Conservation (phyloP, 164 flowering plant genomes). For the Umbellularia californica region DNA sequence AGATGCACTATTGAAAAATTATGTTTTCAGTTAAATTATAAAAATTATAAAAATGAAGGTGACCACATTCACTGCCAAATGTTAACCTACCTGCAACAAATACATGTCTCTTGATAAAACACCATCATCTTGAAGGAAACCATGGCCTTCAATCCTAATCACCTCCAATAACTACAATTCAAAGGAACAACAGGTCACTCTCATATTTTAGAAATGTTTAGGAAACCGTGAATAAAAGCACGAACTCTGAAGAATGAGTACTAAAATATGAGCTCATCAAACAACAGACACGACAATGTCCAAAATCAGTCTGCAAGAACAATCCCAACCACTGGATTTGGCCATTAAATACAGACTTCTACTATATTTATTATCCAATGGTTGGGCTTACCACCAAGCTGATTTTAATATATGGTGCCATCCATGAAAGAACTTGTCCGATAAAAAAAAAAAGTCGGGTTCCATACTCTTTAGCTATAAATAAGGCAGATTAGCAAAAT, state of each 20-base stretch:
- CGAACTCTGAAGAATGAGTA: too few species aligned
- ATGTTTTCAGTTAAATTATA: background rate
- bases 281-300: too few species aligned
- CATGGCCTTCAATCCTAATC: constrained; percentile 65
- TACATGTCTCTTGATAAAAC: constrained; percentile 62
- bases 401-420: background rate
- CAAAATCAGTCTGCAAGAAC: too few species aligned
- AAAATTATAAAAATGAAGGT: too few species aligned
- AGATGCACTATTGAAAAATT: background rate
- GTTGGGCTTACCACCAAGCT: background rate
- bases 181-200: background rate
- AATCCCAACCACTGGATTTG: too few species aligned
- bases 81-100: constrained; percentile 50
- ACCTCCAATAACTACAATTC: constrained; percentile 61
- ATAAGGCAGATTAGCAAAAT: background rate
- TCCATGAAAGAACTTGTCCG: background rate
- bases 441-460: background rate
- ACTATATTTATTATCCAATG: background rate
- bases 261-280: too few species aligned
- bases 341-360: too few species aligned
- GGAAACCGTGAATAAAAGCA: too few species aligned
- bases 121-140: constrained; percentile 61
- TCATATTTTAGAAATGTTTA: background rate
- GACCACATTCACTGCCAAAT: background rate
- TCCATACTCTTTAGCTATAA: background rate